Evolutionary conservation across 2,329 filamentous ascomycete genomes (phyloP).

Genomic region (Lecanosticta acicola): DNA sequence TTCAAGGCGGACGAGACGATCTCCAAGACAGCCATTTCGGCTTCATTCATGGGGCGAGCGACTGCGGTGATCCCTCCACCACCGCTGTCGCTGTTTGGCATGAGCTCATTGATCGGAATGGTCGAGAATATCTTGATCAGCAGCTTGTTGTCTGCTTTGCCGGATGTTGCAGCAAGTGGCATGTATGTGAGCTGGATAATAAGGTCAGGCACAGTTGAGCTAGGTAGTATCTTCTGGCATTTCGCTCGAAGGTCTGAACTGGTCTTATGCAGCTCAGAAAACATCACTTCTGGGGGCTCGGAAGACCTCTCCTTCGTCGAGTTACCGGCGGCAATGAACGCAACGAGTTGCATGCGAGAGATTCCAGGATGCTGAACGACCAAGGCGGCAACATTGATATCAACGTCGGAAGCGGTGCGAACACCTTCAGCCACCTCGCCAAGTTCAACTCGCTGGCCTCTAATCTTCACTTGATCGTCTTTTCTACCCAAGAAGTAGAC

Average conservation of each 20-base stretch:
- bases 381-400: slow-evolving; percentile 11
- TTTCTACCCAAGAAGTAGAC: slow-evolving; percentile 20
- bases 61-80: background rate
- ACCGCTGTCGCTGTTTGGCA: slow-evolving; percentile 1
- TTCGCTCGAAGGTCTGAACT: slow-evolving; percentile 5
- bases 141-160: slow-evolving; percentile 15
- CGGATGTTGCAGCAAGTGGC: slow-evolving; percentile 12
- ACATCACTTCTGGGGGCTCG: slow-evolving; percentile 2
- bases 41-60: slow-evolving; percentile 5
- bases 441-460: slow-evolving; percentile 22
- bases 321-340: slow-evolving; percentile 7
- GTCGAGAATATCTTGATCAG: slow-evolving; percentile 9
- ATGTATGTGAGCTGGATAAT: slow-evolving; percentile 14
- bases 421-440: slow-evolving; percentile 20
- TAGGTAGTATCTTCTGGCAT: slow-evolving; percentile 11
- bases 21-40: slow-evolving; percentile 5
- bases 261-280: slow-evolving; percentile 3
- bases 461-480: slow-evolving; percentile 22
- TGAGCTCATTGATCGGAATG: slow-evolving; percentile 9
- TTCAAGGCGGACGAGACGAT: slow-evolving; percentile 8
- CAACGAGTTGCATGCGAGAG: slow-evolving; percentile 11
- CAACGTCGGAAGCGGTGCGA: slow-evolving; percentile 5
- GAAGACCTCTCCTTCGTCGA: slow-evolving; percentile 5
- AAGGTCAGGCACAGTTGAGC: slow-evolving; percentile 14
- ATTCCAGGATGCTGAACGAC: slow-evolving; percentile 15